phyloP scores from a whole-genome alignment of 2,329 filamentous ascomycete genomes.

The Stemphylium lycopersici region DNA sequence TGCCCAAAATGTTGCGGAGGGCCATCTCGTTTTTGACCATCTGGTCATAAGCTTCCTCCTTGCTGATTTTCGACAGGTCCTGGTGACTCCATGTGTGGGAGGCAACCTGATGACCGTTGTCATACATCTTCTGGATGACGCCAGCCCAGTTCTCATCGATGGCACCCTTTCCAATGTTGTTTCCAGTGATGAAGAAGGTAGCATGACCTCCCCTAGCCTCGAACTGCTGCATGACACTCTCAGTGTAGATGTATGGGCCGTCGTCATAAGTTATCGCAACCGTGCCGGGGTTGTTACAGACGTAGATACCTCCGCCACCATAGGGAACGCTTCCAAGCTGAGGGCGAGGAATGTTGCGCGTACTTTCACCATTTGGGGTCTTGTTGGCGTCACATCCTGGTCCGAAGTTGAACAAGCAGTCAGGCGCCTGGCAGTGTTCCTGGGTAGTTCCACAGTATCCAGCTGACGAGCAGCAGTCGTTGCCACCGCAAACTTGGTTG shows the following conservation, averaged over 20 bases:
- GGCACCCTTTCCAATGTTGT: conserved; percentile 61
- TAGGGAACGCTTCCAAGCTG: conserved; percentile 62
- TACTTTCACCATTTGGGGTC: conserved; percentile 60
- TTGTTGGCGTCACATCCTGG: conserved; percentile 60
- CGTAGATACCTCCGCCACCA: conserved; percentile 63
- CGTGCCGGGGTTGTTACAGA: conserved; percentile 59
- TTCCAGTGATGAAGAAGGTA: conserved; percentile 70
- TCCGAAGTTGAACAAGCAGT: conserved; percentile 66
- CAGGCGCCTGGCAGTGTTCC: conserved; percentile 65
- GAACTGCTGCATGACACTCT: conserved; percentile 65
- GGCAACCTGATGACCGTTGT: conserved; percentile 65
- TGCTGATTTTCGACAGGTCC: conserved; percentile 53
- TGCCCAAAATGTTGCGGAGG: conserved; percentile 60
- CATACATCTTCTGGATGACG: conserved; percentile 61
- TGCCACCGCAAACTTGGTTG: conserved; percentile 30
- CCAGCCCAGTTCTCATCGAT: conserved; percentile 61
- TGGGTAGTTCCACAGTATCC: conserved; percentile 61
- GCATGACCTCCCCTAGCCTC: conserved; percentile 65
- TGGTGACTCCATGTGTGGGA: conserved; percentile 65
- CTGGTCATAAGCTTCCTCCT: conserved; percentile 53
- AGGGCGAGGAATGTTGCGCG: conserved; percentile 58
- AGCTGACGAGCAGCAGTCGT: conserved; percentile 43
- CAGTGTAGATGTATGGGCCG: conserved; percentile 67
- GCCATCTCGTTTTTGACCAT: conserved; percentile 63
- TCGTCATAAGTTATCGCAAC: conserved; percentile 73